These are phyloP conservation scores for Centrapalus pauciflorus DNA, from an alignment of 129 eudicot genomes.

Conservation along the genomic window DNA sequence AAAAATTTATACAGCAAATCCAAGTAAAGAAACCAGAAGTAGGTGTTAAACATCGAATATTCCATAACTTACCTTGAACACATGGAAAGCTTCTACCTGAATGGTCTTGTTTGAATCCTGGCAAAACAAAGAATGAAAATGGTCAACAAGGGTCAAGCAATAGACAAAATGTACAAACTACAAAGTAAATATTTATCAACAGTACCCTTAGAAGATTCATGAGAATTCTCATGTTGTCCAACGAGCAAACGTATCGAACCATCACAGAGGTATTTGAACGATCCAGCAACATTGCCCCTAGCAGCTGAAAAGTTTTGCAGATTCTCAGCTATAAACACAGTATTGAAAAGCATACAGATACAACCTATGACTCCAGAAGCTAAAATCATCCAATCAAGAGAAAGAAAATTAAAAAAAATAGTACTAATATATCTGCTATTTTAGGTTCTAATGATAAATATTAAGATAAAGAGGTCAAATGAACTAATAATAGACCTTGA, in stretches of 20 bases:
- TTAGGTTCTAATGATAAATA: neutral
- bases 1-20: neutral
- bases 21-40: neutral
- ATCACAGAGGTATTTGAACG: constrained; percentile 77
- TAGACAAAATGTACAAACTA: neutral
- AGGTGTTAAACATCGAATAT: neutral
- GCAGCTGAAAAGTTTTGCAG: constrained; percentile 40
- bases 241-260: constrained; percentile 75
- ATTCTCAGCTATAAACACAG: constrained; percentile 7
- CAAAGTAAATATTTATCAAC: neutral
- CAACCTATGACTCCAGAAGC: no score
- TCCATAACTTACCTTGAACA: constrained; percentile 40
- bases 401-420: neutral
- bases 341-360: neutral
- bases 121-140: neutral
- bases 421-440: no score
- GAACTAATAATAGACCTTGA: constrained; percentile 47
- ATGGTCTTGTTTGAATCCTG: constrained; percentile 56
- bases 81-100: constrained; percentile 62
- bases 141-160: neutral
- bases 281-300: constrained; percentile 81
- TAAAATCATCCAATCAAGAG: neutral
- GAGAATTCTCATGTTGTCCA: constrained; percentile 82
- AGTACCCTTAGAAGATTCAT: constrained; percentile 95
- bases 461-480: neutral